Conservation (phyloP, 805 yeast species). For the Pichia gijzeniarum region DNA sequence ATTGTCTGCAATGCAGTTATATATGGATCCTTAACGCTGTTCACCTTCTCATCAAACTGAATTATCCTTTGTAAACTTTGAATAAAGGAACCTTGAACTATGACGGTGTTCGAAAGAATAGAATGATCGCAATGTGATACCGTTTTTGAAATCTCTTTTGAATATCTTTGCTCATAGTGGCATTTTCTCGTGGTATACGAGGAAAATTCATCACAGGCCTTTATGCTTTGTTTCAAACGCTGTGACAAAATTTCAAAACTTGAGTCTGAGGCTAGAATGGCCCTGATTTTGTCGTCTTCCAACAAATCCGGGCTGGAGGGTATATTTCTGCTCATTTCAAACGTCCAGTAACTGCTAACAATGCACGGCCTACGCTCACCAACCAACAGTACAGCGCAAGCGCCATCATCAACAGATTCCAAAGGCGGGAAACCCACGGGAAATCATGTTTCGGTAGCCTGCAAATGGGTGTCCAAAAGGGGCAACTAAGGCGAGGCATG, state of each 20-base stretch:
- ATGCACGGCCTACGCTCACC: too few relatives aligned
- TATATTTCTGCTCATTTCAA: background rate
- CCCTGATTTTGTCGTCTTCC: slow-evolving; percentile 43
- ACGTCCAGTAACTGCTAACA: background rate
- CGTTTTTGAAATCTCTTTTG: slow-evolving; percentile 65
- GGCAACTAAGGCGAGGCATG: too few relatives aligned
- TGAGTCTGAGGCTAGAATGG: slow-evolving; percentile 59
- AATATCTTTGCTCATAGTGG: slow-evolving; percentile 70
- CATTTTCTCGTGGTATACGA: slow-evolving; percentile 75
- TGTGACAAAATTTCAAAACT: slow-evolving; percentile 68
- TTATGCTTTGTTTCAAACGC: slow-evolving; percentile 71
- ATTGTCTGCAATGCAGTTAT: slow-evolving; percentile 75
- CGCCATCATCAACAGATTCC: too few relatives aligned
- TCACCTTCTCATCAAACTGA: slow-evolving; percentile 66
- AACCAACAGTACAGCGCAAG: too few relatives aligned
- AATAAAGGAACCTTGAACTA: slow-evolving; percentile 44
- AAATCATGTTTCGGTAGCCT: too few relatives aligned
- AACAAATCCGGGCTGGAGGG: slow-evolving; percentile 27
- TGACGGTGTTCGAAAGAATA: slow-evolving; percentile 35
- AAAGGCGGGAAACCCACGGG: too few relatives aligned
- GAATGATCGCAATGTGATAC: slow-evolving; percentile 39
- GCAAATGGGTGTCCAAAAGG: too few relatives aligned
- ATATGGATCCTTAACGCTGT: slow-evolving; percentile 66
- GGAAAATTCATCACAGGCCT: slow-evolving; percentile 80
- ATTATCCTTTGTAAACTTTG: slow-evolving; percentile 61